These are phyloP conservation scores for Boletus barrowsii DNA, from an alignment of 768 basidiomycete species.

Conservation along the genomic window DNA sequence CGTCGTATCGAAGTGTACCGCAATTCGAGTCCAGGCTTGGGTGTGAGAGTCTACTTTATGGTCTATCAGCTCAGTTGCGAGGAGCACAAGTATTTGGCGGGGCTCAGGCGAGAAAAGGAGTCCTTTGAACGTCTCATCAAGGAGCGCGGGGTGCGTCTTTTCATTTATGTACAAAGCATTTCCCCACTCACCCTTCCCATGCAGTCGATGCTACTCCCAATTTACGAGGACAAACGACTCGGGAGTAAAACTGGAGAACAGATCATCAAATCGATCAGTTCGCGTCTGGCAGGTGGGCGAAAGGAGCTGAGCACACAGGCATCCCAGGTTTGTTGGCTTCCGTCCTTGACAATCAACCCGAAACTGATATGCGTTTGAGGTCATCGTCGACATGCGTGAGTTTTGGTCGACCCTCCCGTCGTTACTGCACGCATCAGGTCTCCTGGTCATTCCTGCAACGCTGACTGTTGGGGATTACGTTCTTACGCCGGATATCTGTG, in stretches of 20 bases:
- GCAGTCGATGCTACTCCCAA: constrained; percentile 87
- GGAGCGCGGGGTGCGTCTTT: constrained; percentile 75
- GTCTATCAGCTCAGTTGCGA: constrained; percentile 91
- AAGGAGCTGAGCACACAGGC: constrained; percentile 63
- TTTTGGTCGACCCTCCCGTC: constrained; percentile 92
- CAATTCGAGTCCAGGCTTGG: constrained; percentile 76
- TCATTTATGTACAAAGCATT: not conserved
- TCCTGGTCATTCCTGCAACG: constrained; percentile 86
- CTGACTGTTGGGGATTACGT: constrained; percentile 96
- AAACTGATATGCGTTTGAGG: constrained; percentile 41
- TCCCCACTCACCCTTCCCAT: not conserved
- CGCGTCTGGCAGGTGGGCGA: constrained; percentile 83
- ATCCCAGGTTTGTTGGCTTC: constrained; percentile 45
- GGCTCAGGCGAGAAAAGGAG: constrained; percentile 87
- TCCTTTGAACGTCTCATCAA: constrained; percentile 90
- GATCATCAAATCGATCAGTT: constrained; percentile 76
- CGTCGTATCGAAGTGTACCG: constrained; percentile 92
- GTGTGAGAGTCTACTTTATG: constrained; percentile 91
- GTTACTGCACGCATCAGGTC: constrained; percentile 75
- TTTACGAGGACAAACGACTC: constrained; percentile 58
- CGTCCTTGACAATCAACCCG: not conserved
- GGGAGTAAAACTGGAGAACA: constrained; percentile 44
- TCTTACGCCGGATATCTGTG: constrained; percentile 89
- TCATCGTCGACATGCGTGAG: constrained; percentile 96
- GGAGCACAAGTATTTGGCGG: constrained; percentile 92